phyloP scores from a whole-genome alignment of 805 yeast genomes.

The Priceomyces fermenticarens region DNA sequence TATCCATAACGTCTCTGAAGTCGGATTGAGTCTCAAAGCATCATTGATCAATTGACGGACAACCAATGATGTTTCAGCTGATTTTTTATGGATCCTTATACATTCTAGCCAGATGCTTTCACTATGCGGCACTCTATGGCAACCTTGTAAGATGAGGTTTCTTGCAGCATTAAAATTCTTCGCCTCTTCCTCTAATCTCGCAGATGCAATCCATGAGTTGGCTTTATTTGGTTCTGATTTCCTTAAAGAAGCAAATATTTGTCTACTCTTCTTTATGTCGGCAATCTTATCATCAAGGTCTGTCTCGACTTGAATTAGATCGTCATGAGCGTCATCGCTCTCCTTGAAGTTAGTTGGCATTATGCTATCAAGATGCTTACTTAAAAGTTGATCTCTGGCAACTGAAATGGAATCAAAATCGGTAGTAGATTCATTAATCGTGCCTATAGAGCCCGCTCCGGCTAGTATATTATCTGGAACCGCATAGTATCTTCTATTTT shows the following conservation, averaged over 20 bases:
- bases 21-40: slow-evolving; percentile 57
- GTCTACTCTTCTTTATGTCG: slow-evolving; percentile 57
- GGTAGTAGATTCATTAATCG: slow-evolving; percentile 21
- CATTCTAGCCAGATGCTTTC: slow-evolving; percentile 84
- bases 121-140: slow-evolving; percentile 58
- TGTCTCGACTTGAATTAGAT: slow-evolving; percentile 21
- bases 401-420: slow-evolving; percentile 54
- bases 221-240: slow-evolving; percentile 71
- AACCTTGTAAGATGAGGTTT: slow-evolving; percentile 67
- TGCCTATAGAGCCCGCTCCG: slow-evolving; percentile 12
- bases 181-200: slow-evolving; percentile 70
- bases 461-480: slow-evolving; percentile 71
- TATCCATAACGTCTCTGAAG: slow-evolving; percentile 67
- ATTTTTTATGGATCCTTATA: slow-evolving; percentile 55
- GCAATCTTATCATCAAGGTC: slow-evolving; percentile 37
- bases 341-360: slow-evolving; percentile 7
- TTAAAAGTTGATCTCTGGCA: slow-evolving; percentile 62
- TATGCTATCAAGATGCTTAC: slow-evolving; percentile 47
- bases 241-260: slow-evolving; percentile 63
- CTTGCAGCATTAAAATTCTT: slow-evolving; percentile 56
- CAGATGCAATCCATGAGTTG: slow-evolving; percentile 83
- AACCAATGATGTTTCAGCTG: slow-evolving; percentile 35
- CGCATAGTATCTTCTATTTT: slow-evolving; percentile 70
- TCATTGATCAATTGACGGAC: slow-evolving; percentile 62
- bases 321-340: slow-evolving; percentile 19